Evolutionary conservation across 1,284 basidiomycete genomes (phyloP).

Genomic region (Coniferiporia weirii): DNA sequence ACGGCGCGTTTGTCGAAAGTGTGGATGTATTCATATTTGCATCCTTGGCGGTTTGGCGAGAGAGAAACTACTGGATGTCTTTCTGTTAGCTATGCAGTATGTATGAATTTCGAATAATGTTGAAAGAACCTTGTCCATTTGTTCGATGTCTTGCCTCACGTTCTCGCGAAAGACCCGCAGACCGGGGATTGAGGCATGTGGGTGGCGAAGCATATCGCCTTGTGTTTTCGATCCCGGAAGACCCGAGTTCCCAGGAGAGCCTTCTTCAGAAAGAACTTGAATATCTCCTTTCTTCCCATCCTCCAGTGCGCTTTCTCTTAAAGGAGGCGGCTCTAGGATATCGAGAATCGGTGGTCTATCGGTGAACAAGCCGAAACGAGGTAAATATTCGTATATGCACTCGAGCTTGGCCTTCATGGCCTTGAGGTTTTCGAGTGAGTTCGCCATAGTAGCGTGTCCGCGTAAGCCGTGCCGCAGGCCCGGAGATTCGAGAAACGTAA

Average conservation of each 20-base stretch:
- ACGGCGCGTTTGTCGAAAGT: constrained; percentile 65
- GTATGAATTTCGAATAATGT: not conserved
- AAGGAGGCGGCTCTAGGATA: not conserved
- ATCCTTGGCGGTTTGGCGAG: not conserved
- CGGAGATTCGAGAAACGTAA: not conserved
- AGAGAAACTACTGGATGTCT: constrained; percentile 11
- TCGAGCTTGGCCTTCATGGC: constrained; percentile 4
- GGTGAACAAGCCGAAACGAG: constrained; percentile 1
- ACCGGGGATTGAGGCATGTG: constrained; percentile 8
- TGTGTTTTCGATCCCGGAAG: not conserved
- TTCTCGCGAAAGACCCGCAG: constrained; percentile 11
- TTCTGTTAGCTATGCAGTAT: not conserved
- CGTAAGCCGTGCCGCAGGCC: not conserved
- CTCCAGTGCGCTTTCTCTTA: not conserved
- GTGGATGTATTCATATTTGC: constrained; percentile 17
- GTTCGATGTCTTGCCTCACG: constrained; percentile 9
- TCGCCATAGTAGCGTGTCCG: not conserved
- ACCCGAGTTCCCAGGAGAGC: not conserved
- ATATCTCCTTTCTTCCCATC: not conserved
- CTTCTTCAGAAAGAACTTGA: not conserved
- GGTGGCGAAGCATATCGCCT: not conserved
- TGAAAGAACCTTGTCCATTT: constrained; percentile 12
- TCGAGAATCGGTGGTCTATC: constrained; percentile 11
- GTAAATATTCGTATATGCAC: constrained; percentile 4
- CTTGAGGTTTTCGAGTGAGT: constrained; percentile 1